A percentile compares a stretch with the other conserved stretches of the same genome.
Evolutionary conservation across 1,284 basidiomycete species (phyloP).

Genomic region (Erythrobasidium hasegawianum): DNA sequence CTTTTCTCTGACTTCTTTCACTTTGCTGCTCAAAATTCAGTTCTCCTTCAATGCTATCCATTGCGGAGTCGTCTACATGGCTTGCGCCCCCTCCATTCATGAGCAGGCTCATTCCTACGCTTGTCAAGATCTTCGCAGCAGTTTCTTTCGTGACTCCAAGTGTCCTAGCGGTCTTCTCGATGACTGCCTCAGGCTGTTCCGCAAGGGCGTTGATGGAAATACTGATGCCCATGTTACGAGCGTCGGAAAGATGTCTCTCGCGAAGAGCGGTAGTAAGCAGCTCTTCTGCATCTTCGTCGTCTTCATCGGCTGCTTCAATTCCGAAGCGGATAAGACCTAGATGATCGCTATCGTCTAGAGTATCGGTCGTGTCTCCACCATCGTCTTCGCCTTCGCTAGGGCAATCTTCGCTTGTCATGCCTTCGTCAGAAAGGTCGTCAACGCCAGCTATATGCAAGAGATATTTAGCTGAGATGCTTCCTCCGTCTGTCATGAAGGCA

Average conservation of each 20-base stretch:
- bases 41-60: background rate
- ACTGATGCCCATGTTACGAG: slow-evolving; percentile 31
- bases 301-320: slow-evolving; percentile 40
- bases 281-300: slow-evolving; percentile 28
- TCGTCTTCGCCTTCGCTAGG: slow-evolving; percentile 35
- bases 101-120: slow-evolving; percentile 32
- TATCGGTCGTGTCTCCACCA: slow-evolving; percentile 44
- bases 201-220: slow-evolving; percentile 33
- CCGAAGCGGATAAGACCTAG: slow-evolving; percentile 44
- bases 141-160: slow-evolving; percentile 22
- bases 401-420: slow-evolving; percentile 35
- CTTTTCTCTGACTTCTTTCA: background rate
- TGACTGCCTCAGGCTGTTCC: slow-evolving; percentile 31
- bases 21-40: background rate
- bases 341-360: slow-evolving; percentile 43
- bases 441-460: slow-evolving; percentile 15
- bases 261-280: slow-evolving; percentile 15
- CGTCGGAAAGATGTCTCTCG: slow-evolving; percentile 28
- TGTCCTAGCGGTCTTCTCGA: slow-evolving; percentile 22
- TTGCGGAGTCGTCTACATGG: background rate
- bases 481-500: background rate
- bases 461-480: no score
- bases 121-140: slow-evolving; percentile 32
- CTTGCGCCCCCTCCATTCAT: background rate
- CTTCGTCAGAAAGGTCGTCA: slow-evolving; percentile 39